Percentiles rank a stretch among this genome's conserved stretches.
phyloP scores from a whole-genome alignment of 2,329 filamentous ascomycete genomes.

The Chrysoporthe austroafricana region DNA sequence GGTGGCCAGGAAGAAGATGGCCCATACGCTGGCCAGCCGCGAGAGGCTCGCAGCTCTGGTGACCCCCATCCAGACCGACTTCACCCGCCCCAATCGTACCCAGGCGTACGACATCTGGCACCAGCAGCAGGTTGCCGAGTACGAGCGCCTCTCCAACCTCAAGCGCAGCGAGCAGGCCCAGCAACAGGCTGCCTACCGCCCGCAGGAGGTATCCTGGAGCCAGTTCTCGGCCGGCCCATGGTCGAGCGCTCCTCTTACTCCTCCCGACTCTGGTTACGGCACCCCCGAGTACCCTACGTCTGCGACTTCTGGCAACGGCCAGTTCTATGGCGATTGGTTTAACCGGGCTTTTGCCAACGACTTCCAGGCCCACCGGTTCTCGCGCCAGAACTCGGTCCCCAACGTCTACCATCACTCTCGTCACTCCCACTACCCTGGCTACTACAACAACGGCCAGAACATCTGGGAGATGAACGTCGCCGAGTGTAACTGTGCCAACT shows the following conservation, averaged over 20 bases:
- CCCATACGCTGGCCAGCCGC: slow-evolving; percentile 51
- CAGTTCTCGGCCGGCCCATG: slow-evolving; percentile 47
- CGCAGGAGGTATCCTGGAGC: slow-evolving; percentile 50
- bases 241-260: slow-evolving; percentile 52
- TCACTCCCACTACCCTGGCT: slow-evolving; percentile 45
- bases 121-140: slow-evolving; percentile 60
- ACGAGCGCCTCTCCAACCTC: slow-evolving; percentile 47
- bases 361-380: slow-evolving; percentile 41
- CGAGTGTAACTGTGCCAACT: slow-evolving; percentile 55
- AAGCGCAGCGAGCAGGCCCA: slow-evolving; percentile 43
- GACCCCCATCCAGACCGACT: slow-evolving; percentile 51
- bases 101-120: slow-evolving; percentile 51
- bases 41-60: slow-evolving; percentile 55
- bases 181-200: slow-evolving; percentile 42
- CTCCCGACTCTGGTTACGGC: slow-evolving; percentile 64
- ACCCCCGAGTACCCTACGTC: slow-evolving; percentile 63
- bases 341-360: slow-evolving; percentile 41
- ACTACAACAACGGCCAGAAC: slow-evolving; percentile 51
- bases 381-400: slow-evolving; percentile 38
- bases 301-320: slow-evolving; percentile 56
- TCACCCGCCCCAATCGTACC: slow-evolving; percentile 39
- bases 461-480: slow-evolving; percentile 56
- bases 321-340: slow-evolving; percentile 62
- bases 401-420: slow-evolving; percentile 48
- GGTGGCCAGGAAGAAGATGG: slow-evolving; percentile 58